Evolutionary conservation across 2,329 filamentous ascomycete species (phyloP), one percentile per base, ranked within the genome.

Genomic region (Didymella keratinophila): DNA sequence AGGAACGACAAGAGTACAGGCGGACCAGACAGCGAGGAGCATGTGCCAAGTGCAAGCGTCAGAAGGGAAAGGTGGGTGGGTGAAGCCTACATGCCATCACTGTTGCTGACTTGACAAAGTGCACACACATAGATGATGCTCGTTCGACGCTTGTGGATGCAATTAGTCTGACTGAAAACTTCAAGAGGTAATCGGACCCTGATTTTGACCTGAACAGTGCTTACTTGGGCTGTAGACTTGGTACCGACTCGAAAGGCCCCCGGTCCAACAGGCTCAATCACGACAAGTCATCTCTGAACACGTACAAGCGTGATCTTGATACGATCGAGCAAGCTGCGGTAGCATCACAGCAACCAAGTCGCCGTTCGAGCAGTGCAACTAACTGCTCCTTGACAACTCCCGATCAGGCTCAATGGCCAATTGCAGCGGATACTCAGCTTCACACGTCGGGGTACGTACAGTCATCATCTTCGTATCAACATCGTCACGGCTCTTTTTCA

Each of bases 1-100:
- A 68, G 39, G 71, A 74, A 47, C 64, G 62, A 16, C 44, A 34
- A 1, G 64, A 60, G 1, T 74, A 74, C 55, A 72, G 67, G 42
- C 55, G 65, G 18, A 73, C 64, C 2, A 64, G 71, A 42, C 67
- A 64, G 41, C 39, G 64, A n/a, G 71, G 71, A 16, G 71, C 71
- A 37, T 74, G 71, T 52, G 43, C 58, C 8, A 65, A 63, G 16
- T 74, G 71, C 37, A 69, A 62, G 37, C 64, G 58, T 16, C 61
- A 63, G 23, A 74, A 74, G 57, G 69, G 56, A 47, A 73, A 63
- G 62, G 71, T 28, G 27, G 5, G 27, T 10, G 27, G 8, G 27
- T 10, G 27, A 28, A 7, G 27, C 8, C 8, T 71, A 62, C 20
- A 52, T 14, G 8, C 20, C 4, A 14, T 7, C 6, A 20, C 11